These are phyloP conservation scores for Aspergillus diversus DNA, from an alignment of 495 filamentous ascomycete genomes.

Conservation along the genomic window DNA sequence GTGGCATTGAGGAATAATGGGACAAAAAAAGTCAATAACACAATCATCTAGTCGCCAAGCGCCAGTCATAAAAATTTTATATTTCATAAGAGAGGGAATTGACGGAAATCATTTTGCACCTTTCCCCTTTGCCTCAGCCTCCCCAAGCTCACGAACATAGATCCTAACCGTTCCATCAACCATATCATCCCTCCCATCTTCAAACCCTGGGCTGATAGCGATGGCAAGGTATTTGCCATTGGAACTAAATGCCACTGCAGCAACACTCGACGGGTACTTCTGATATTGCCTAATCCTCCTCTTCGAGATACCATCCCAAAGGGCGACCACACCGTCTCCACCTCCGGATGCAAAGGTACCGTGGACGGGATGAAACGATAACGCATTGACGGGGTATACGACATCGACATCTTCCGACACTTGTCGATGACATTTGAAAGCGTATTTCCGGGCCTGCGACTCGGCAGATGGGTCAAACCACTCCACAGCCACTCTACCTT, in stretches of 20 bases:
- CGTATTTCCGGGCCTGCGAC: conserved; percentile 91
- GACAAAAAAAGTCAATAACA: conserved; percentile 6
- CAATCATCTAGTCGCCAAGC: conserved; percentile 10
- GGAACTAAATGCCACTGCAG: conserved; percentile 72
- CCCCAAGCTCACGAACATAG: conserved; percentile 78
- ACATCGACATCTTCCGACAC: conserved; percentile 72
- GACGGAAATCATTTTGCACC: conserved; percentile 54
- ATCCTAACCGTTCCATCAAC: conserved; percentile 72
- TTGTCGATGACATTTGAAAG: conserved; percentile 97
- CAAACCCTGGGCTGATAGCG: conserved; percentile 86
- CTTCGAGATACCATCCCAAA: conserved; percentile 95
- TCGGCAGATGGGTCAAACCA: conserved; percentile 90
- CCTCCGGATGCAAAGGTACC: conserved; percentile 94
- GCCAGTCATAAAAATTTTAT: conserved; percentile 20
- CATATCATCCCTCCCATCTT: conserved; percentile 82
- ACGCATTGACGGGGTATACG: conserved; percentile 92
- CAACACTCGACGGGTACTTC: conserved; percentile 76
- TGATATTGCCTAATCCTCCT: conserved; percentile 89
- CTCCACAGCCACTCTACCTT: conserved; percentile 92
- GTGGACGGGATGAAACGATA: conserved; percentile 87
- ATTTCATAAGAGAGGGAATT: conserved; percentile 15
- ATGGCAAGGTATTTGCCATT: conserved; percentile 86
- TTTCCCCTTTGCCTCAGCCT: conserved; percentile 89
- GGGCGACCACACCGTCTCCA: conserved; percentile 89
- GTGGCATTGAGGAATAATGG: background rate